Conservation (phyloP, 1,139 yeast species). For the Nakaseomyces uthaithaninus region DNA sequence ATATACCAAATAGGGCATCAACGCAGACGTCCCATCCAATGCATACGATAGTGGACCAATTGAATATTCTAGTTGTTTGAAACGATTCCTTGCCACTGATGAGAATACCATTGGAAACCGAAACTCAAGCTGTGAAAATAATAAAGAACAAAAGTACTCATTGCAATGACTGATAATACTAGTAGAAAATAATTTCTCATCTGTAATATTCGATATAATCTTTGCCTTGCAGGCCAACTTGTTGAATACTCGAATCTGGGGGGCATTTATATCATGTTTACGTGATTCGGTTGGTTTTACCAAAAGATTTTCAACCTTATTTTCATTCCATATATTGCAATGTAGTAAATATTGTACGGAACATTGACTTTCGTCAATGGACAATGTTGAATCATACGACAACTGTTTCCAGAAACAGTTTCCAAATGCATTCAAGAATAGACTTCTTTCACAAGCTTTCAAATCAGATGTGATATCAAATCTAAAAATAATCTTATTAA, state of each 20-base stretch:
- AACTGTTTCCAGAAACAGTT: neutral
- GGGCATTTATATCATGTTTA: neutral
- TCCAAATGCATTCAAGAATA: neutral
- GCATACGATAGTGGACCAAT: slow-evolving; percentile 24
- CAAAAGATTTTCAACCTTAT: neutral
- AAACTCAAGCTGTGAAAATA: slow-evolving; percentile 28
- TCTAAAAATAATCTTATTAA: neutral
- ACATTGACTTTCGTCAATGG: neutral
- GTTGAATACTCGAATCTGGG: neutral
- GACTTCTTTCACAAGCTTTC: neutral
- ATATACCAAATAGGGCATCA: slow-evolving; percentile 20
- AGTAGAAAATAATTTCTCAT: neutral
- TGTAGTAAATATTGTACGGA: neutral
- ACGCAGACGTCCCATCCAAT: slow-evolving; percentile 16
- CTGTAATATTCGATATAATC: neutral
- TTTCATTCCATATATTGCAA: slow-evolving; percentile 1
- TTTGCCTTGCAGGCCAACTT: neutral
- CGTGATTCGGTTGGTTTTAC: neutral
- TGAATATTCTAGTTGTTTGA: slow-evolving; percentile 18
- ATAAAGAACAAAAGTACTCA: slow-evolving; percentile 23
- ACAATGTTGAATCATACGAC: neutral
- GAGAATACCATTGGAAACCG: slow-evolving; percentile 27
- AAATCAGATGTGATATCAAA: neutral
- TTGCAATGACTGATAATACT: slow-evolving; percentile 4
- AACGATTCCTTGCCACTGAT: slow-evolving; percentile 16